A percentile compares a stretch with the other conserved stretches of the same genome.
Evolutionary conservation across 2,329 filamentous ascomycete species (phyloP).

Genomic region (Apiospora koreana): DNA sequence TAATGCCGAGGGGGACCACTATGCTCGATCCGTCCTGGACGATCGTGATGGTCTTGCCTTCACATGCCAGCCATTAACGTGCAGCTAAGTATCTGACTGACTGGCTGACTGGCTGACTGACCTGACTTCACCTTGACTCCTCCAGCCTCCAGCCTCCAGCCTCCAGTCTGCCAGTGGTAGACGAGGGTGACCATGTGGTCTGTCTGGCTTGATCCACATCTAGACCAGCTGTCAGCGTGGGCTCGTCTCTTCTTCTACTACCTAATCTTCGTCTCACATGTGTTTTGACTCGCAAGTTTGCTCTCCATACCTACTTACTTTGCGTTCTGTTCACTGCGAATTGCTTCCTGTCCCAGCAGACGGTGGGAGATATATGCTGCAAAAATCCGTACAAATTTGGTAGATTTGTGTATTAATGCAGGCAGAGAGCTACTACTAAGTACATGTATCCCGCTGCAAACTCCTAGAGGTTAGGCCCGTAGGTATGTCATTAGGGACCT

Average conservation of each 20-base stretch:
- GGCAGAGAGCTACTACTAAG: too few species aligned
- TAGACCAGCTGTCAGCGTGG: neutral
- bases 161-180: too few species aligned
- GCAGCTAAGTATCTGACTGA: neutral
- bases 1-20: neutral
- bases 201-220: neutral
- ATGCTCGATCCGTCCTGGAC: slow-evolving; percentile 18
- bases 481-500: neutral
- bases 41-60: slow-evolving; percentile 1
- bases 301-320: neutral
- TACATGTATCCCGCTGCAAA: neutral
- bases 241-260: neutral
- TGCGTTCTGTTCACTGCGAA: too few species aligned
- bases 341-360: neutral
- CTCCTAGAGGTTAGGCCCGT: neutral
- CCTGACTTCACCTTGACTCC: neutral
- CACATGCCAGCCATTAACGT: neutral
- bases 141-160: too few species aligned
- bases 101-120: neutral
- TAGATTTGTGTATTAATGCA: neutral
- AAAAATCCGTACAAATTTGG: neutral
- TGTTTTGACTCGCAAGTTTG: neutral
- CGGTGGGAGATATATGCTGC: neutral
- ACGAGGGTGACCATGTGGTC: neutral
- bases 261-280: neutral